phyloP scores from a whole-genome alignment of 495 filamentous ascomycete genomes.

The Stereocaulon alpinum region DNA sequence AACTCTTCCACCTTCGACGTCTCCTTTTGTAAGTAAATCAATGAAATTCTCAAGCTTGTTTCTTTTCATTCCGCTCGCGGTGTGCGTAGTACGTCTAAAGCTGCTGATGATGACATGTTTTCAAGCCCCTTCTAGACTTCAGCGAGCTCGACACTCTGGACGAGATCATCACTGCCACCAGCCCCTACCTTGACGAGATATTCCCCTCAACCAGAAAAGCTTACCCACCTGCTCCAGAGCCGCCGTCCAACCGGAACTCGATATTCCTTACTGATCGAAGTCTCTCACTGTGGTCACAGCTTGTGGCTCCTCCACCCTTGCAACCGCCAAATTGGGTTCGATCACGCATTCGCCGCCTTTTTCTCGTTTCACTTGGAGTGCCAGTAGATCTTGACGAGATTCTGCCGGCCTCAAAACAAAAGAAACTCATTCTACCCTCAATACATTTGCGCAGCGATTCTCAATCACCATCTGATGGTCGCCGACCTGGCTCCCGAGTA shows the following conservation, averaged over 20 bases:
- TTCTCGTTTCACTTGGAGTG: conserved; percentile 91
- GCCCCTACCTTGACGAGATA: conserved; percentile 43
- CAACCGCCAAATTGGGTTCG: conserved; percentile 98
- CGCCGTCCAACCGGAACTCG: conserved; percentile 27
- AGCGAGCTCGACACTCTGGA: conserved; percentile 44
- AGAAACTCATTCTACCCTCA: conserved; percentile 89
- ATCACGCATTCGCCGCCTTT: conserved; percentile 88
- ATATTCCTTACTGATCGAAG: conserved; percentile 53
- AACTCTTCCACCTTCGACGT: conserved; percentile 30
- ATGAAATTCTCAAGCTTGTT: background rate
- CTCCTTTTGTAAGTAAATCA: conserved; percentile 39
- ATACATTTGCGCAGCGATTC: conserved; percentile 43
- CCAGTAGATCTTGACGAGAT: conserved; percentile 97
- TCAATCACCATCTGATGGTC: conserved; percentile 30
- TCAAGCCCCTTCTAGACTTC: conserved; percentile 64
- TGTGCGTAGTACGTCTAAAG: background rate
- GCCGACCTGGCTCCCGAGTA: conserved; percentile 37
- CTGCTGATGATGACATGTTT: conserved; percentile 12
- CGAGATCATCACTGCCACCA: conserved; percentile 35
- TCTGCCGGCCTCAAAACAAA: conserved; percentile 89
- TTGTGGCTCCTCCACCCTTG: conserved; percentile 85
- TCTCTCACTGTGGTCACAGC: conserved; percentile 89
- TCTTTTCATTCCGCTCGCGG: background rate
- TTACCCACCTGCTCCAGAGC: conserved; percentile 29
- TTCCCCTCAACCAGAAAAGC: conserved; percentile 41